Evolutionary conservation across 1,284 basidiomycete genomes (phyloP), one percentile per base, ranked within the genome.

Genomic region (Marasmius tenuissimus): DNA sequence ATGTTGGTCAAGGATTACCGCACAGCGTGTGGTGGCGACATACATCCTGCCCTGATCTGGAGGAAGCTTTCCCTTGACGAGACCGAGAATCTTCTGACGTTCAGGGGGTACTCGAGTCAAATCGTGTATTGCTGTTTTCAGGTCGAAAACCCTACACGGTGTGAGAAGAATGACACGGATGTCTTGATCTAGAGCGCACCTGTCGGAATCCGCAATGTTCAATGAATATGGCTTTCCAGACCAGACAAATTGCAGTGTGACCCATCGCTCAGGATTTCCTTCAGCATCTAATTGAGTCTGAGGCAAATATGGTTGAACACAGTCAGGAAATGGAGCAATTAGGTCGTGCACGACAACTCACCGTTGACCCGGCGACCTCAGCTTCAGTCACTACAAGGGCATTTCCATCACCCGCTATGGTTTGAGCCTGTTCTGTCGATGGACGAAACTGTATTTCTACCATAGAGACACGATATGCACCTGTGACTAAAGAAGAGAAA

Each of bases 61-160:
- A 4, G 92, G 92, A 11, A 96, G 77, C 72, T 93, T 95, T 40
- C 93, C 92, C 68, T 93, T 93, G 40, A 92, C 87, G 34, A 97
- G 76, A 1, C 93, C 93, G 12, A 96, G 81, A 59, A 97, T 89
- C 80, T 97, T 97, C 78, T 97, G 94, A 16, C 94, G 82, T 66
- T 92, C 92, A 33, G 88, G 84, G 3, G 94, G 93, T 1, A 97
- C 93, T 61, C 82, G 84, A 1, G 94, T 97, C 61, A 94, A 72
- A 38, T 78, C 81, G 65, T 89, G 84, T 42, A 97, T 73, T 8
- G 81, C 73, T 18, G 79, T 76, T 74, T 91, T 91, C 66, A 92
- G 73, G 67, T 92, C 89, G 68, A 84, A 87, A 9, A 91, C 84
- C 70, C 89, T 90, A 67, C 5, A 49, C 34, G 39, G 49, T 51